Evolutionary conservation across 495 filamentous ascomycete species (phyloP).

Genomic region (Bryoglossum gracile): DNA sequence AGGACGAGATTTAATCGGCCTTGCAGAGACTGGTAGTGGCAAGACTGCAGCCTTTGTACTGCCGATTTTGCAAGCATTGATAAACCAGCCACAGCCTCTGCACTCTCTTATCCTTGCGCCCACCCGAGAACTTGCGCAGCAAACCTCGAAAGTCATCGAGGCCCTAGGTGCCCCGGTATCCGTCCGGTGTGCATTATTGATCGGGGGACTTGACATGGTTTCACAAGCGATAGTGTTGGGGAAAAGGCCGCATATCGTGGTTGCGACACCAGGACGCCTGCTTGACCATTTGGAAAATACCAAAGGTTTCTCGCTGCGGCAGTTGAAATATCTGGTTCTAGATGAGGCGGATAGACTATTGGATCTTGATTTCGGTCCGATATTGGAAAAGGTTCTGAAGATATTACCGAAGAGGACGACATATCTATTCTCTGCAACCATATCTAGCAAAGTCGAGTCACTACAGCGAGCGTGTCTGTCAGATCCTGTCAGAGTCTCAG

Average conservation of each 20-base stretch:
- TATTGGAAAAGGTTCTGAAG: slow-evolving; percentile 87
- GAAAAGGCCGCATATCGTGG: slow-evolving; percentile 84
- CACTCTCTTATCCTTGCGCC: slow-evolving; percentile 81
- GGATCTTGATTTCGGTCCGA: slow-evolving; percentile 89
- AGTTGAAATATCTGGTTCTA: slow-evolving; percentile 81
- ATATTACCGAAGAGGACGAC: slow-evolving; percentile 83
- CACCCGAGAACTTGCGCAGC: slow-evolving; percentile 85
- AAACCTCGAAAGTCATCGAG: slow-evolving; percentile 80
- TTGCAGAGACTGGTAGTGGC: slow-evolving; percentile 90
- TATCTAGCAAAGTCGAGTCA: slow-evolving; percentile 84
- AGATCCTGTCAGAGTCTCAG: slow-evolving; percentile 72
- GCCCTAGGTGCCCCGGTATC: slow-evolving; percentile 74
- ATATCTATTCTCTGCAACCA: slow-evolving; percentile 90
- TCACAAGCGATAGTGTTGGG: slow-evolving; percentile 79
- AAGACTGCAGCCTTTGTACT: slow-evolving; percentile 91
- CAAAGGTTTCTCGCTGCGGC: slow-evolving; percentile 79
- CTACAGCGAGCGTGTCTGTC: slow-evolving; percentile 80
- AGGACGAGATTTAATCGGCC: slow-evolving; percentile 80
- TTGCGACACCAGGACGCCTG: slow-evolving; percentile 83
- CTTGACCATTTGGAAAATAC: slow-evolving; percentile 95
- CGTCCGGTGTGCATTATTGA: slow-evolving; percentile 68
- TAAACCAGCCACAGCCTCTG: slow-evolving; percentile 71
- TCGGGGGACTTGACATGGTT: slow-evolving; percentile 94
- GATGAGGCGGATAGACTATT: slow-evolving; percentile 91
- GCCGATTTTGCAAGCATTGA: slow-evolving; percentile 79